phyloP scores from a whole-genome alignment of 164 flowering plant genomes.

The Macadamia integrifolia region DNA sequence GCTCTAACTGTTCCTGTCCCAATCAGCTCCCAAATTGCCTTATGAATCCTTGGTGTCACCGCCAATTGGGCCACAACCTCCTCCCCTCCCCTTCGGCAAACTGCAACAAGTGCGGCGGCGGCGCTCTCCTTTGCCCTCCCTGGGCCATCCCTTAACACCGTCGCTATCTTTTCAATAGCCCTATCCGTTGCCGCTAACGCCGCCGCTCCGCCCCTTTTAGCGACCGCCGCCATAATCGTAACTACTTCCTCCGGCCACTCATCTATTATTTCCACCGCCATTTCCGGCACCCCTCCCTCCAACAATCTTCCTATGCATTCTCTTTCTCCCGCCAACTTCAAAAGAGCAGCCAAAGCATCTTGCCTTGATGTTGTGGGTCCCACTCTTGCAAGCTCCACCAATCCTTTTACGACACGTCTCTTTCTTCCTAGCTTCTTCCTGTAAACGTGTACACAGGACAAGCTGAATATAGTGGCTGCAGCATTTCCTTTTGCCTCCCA shows the following conservation, averaged over 20 bases:
- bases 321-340: constrained; percentile 65
- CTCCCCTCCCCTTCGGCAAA: constrained; percentile 61
- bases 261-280: constrained; percentile 27
- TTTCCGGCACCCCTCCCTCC: constrained; percentile 65
- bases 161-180: constrained; percentile 32
- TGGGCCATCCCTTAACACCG: constrained; percentile 45
- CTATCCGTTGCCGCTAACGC: constrained; percentile 37
- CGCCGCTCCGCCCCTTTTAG: constrained; percentile 57
- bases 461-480: constrained; percentile 69
- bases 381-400: constrained; percentile 44
- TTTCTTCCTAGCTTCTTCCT: constrained; percentile 52
- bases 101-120: constrained; percentile 58
- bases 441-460: constrained; percentile 34
- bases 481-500: constrained; percentile 91
- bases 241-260: constrained; percentile 60
- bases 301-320: constrained; percentile 53
- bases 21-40: constrained; percentile 67
- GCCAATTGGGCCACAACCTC: constrained; percentile 57
- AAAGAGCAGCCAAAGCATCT: constrained; percentile 73
- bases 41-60: constrained; percentile 49
- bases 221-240: constrained; percentile 54
- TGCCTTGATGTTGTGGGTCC: constrained; percentile 50
- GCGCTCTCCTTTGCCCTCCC: constrained; percentile 61
- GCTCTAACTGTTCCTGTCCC: constrained; percentile 43
- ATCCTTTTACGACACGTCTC: constrained; percentile 49